These are phyloP conservation scores for Juncus inflexus DNA, from an alignment of 176 grass and related monocot genomes.

Conservation along the genomic window DNA sequence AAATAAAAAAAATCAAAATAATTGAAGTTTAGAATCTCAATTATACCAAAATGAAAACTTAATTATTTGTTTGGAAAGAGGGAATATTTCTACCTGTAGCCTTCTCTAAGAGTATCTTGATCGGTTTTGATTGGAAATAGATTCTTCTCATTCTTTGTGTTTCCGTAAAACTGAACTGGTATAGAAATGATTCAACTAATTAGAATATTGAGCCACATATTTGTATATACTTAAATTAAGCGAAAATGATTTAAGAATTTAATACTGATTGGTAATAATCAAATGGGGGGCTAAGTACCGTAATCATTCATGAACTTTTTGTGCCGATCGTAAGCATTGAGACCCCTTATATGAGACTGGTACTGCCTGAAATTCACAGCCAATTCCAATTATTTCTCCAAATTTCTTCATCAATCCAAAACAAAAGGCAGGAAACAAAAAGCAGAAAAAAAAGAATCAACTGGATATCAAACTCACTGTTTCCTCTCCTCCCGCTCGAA, in stretches of 20 bases:
- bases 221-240: neutral
- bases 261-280: neutral
- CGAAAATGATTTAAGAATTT: neutral
- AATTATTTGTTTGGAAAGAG: neutral
- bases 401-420: neutral
- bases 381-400: conserved; percentile 2
- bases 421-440: neutral
- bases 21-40: too few species aligned
- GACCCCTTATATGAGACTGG: conserved; percentile 73
- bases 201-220: conserved; percentile 18
- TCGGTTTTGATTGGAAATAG: conserved; percentile 66
- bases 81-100: conserved; percentile 51
- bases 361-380: conserved; percentile 59
- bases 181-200: neutral
- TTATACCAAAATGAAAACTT: too few species aligned
- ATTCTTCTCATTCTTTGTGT: conserved; percentile 34
- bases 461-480: conserved; percentile 28
- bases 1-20: too few species aligned
- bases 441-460: neutral
- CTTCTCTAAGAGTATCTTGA: conserved; percentile 83
- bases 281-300: conserved; percentile 22
- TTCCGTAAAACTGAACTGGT: conserved; percentile 84
- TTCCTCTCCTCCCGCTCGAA: conserved; percentile 65
- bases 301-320: conserved; percentile 90
- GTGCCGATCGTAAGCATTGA: conserved; percentile 72